These are phyloP conservation scores for Nasturtium officinale DNA, from an alignment of 345 rosid genomes.

Conservation along the genomic window DNA sequence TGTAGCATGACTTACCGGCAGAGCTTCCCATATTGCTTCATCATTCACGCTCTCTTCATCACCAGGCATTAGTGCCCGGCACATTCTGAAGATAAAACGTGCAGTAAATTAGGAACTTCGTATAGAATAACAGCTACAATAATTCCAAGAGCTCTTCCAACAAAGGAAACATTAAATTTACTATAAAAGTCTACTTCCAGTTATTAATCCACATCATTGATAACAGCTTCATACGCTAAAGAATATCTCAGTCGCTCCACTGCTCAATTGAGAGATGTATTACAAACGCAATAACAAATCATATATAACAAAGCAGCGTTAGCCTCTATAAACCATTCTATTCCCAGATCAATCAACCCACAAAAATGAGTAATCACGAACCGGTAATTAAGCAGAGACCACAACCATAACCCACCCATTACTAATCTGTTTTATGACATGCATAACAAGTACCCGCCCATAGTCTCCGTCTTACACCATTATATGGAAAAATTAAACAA, in stretches of 20 bases:
- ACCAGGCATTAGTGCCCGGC: constrained; percentile 91
- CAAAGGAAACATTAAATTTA: constrained; percentile 5
- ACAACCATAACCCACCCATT: neutral
- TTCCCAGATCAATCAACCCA: neutral
- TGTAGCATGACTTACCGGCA: constrained; percentile 69
- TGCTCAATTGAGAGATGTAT: neutral
- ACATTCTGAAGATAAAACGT: constrained; percentile 62
- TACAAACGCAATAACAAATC: neutral
- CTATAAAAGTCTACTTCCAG: neutral
- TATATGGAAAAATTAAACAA: neutral
- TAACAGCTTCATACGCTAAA: constrained; percentile 8
- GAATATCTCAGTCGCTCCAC: neutral
- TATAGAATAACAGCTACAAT: neutral
- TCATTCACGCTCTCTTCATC: constrained; percentile 88
- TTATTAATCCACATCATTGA: neutral
- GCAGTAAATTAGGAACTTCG: neutral
- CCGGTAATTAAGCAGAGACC: neutral
- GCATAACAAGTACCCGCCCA: neutral
- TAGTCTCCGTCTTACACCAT: neutral
- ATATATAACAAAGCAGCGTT: constrained; percentile 1
- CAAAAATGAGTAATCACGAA: constrained; percentile 4
- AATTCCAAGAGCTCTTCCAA: neutral
- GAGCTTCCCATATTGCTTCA: constrained; percentile 96
- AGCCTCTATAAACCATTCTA: neutral
- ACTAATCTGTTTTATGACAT: neutral